A percentile compares a stretch with the other conserved stretches of the same genome.
These are phyloP conservation scores for Yamadazyma friedrichii DNA, from an alignment of 1,139 yeast genomes.

Conservation along the genomic window DNA sequence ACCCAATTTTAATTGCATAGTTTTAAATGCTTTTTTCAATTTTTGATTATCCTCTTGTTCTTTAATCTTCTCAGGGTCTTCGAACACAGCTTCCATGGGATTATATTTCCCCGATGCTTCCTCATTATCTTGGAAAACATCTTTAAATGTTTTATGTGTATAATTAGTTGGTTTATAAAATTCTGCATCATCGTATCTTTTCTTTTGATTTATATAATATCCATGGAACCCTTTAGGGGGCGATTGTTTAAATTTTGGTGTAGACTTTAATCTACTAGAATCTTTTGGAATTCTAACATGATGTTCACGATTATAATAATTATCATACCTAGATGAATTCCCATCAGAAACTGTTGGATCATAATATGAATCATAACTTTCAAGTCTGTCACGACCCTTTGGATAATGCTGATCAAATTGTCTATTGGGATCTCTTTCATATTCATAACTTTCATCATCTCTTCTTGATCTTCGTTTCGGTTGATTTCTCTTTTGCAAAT, in stretches of 20 bases:
- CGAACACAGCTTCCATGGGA: slow-evolving; percentile 45
- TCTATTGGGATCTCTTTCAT: background rate
- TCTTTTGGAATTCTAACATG: slow-evolving; percentile 10
- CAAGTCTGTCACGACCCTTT: background rate
- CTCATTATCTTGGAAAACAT: slow-evolving; percentile 36
- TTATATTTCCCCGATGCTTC: slow-evolving; percentile 33
- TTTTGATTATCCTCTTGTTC: slow-evolving; percentile 22
- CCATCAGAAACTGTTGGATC: background rate
- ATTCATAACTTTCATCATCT: slow-evolving; percentile 6
- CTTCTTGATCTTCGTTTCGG: slow-evolving; percentile 2
- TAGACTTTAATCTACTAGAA: background rate
- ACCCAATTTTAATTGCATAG: slow-evolving; percentile 29
- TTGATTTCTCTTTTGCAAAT: slow-evolving; percentile 19
- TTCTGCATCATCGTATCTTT: slow-evolving; percentile 32
- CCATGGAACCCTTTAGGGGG: slow-evolving; percentile 18
- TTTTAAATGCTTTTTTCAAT: slow-evolving; percentile 28
- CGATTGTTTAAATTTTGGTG: slow-evolving; percentile 4
- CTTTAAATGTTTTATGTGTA: slow-evolving; percentile 42
- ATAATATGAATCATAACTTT: slow-evolving; percentile 8
- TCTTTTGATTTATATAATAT: slow-evolving; percentile 40
- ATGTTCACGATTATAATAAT: slow-evolving; percentile 12
- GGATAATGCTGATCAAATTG: background rate
- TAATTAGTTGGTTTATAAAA: slow-evolving; percentile 35
- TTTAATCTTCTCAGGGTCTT: slow-evolving; percentile 21
- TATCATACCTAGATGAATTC: slow-evolving; percentile 9